phyloP scores from a whole-genome alignment of 768 basidiomycete genomes.

The Mrakia gelida region DNA sequence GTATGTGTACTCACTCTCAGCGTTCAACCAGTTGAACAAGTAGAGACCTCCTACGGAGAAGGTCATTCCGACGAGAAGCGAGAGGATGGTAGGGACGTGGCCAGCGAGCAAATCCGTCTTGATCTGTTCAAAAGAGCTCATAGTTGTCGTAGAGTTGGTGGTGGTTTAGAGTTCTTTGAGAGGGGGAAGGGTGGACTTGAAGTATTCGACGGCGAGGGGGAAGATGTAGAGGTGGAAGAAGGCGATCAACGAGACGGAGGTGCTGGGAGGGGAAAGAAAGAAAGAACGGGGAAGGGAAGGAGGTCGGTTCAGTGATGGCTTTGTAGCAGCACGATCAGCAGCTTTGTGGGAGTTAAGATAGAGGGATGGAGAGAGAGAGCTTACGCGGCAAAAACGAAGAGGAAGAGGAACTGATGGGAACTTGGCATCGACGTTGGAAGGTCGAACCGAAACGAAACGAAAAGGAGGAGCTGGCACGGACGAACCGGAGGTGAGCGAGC shows the following conservation, averaged over 20 bases:
- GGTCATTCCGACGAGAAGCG: not conserved
- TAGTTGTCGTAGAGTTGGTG: not conserved
- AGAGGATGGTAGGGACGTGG: not conserved
- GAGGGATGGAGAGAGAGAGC: not conserved
- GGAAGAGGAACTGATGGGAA: not conserved
- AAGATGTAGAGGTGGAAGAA: constrained; percentile 3
- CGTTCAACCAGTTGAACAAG: constrained; percentile 20
- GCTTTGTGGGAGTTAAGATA: not conserved
- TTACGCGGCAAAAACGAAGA: not conserved
- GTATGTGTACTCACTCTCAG: not conserved
- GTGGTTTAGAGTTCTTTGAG: not conserved
- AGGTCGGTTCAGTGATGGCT: not conserved
- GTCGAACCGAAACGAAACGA: not conserved
- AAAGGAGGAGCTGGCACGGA: not conserved
- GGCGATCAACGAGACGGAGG: not conserved
- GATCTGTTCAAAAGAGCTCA: not conserved
- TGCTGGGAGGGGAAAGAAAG: constrained; percentile 1
- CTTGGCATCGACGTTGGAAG: constrained; percentile 12
- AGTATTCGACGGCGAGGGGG: constrained; percentile 4
- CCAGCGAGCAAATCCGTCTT: not conserved
- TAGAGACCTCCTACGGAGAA: constrained; percentile 8
- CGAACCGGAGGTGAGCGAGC: not conserved
- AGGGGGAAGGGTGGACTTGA: not conserved
- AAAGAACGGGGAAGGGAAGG: not conserved
- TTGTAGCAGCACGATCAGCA: too few relatives aligned